Percentiles rank a stretch among this genome's conserved stretches.
Conservation (phyloP, 176 grass and related monocot genomes). For the Rhynchospora tenuis region DNA sequence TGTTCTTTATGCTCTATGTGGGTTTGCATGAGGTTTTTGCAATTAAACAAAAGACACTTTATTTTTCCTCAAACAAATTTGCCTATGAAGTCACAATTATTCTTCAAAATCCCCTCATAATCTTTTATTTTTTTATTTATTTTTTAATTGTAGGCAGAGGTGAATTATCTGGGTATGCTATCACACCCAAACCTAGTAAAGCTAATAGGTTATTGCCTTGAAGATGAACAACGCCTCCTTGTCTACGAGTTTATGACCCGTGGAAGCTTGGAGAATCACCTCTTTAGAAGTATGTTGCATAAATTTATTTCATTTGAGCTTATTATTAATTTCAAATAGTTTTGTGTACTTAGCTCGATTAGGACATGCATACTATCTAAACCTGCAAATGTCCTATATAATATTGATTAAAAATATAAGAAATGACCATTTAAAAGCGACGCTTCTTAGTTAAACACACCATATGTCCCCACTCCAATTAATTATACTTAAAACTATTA, state of each 20-base stretch:
- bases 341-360: background rate
- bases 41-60: conserved; percentile 8
- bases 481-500: conserved; percentile 14
- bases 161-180: conserved; percentile 63
- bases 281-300: conserved; percentile 58
- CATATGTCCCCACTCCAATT: background rate
- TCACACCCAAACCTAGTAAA: conserved; percentile 66
- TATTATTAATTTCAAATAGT: conserved; percentile 1
- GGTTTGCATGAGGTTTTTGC: background rate
- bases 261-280: conserved; percentile 89
- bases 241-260: conserved; percentile 85
- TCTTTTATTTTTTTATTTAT: background rate
- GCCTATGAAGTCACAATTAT: background rate
- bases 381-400: background rate
- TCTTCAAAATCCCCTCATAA: background rate
- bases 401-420: background rate
- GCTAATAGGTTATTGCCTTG: conserved; percentile 67
- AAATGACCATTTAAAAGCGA: background rate
- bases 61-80: background rate
- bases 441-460: background rate
- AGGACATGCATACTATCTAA: background rate
- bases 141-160: conserved; percentile 49
- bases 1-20: background rate
- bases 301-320: background rate
- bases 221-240: conserved; percentile 79